Percentiles rank a stretch among this genome's conserved stretches.
These are phyloP conservation scores for Candida mattraensis DNA, from an alignment of 805 yeast species.

Conservation along the genomic window DNA sequence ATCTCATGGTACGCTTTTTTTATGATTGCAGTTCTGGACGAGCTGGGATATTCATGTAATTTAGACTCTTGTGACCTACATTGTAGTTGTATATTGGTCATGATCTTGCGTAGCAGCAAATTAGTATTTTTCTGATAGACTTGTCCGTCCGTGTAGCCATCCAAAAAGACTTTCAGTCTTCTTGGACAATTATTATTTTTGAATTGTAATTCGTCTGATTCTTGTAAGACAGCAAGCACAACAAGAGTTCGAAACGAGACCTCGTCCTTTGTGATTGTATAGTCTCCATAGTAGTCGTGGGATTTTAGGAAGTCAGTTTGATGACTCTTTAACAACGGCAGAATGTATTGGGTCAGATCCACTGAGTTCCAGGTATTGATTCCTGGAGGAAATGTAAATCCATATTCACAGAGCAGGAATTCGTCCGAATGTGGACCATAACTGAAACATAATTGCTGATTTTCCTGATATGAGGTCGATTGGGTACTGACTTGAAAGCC, in stretches of 20 bases:
- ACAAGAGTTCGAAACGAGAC: conserved; percentile 74
- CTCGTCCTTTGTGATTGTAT: conserved; percentile 54
- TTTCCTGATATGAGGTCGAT: conserved; percentile 29
- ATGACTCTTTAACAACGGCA: conserved; percentile 31
- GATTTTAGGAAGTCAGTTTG: conserved; percentile 49
- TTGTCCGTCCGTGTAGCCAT: conserved; percentile 51
- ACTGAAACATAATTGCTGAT: conserved; percentile 65
- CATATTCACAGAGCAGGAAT: conserved; percentile 82
- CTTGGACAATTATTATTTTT: conserved; percentile 26
- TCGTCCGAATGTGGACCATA: conserved; percentile 92
- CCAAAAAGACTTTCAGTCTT: conserved; percentile 38
- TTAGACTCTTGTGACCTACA: conserved; percentile 4
- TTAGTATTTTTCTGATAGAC: conserved; percentile 36
- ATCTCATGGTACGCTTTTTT: background rate
- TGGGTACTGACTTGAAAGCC: conserved; percentile 56
- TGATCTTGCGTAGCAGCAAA: conserved; percentile 34
- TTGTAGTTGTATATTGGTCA: conserved; percentile 26
- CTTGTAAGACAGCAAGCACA: conserved; percentile 63
- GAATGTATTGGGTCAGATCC: conserved; percentile 54
- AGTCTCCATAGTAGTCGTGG: conserved; percentile 68
- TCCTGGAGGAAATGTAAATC: conserved; percentile 53
- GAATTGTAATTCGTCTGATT: conserved; percentile 15
- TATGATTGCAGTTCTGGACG: background rate
- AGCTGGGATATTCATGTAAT: conserved; percentile 1
- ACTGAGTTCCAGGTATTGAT: conserved; percentile 67